Base-by-base conservation (phyloP, 495 filamentous ascomycete genomes). In the Daldinia caldariorum region DNA sequence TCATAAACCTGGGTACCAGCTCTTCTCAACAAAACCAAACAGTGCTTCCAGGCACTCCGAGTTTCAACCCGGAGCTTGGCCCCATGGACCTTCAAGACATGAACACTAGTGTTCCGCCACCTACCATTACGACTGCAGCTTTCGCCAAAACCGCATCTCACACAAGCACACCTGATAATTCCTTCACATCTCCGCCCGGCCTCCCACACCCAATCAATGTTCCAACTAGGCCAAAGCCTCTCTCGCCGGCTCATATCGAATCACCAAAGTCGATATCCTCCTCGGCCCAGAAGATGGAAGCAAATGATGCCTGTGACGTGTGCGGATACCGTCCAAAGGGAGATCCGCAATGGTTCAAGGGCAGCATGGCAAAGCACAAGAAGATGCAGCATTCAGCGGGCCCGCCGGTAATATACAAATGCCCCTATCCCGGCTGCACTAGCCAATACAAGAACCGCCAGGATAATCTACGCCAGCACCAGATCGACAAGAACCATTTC, bases 281-380 rank as follows among this genome's bases (percentile, higher is more conserved):
- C 38, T 35, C 67, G 1, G 60, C 64, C 6, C 70, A 75, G 18
- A 79, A 81, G 50, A 63, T 79, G 4, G 80, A 83, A 56, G 76
- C 81, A 9, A 69, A 80, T 50, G 72, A 79, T 13, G 68, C 73
- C 41, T 85, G 83, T 59, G 79, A 84, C 20, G 71, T 83, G 54
- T 85, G 83, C 68, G 83, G 80, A 1, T 85, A 85, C 74, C 79
- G 81, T 6, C 83, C 83, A 2, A 82, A 83, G 66, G 83, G 83
- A 12, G 79, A 83, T 54, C 83, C 83, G n/a, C 80, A 82, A 58
- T 85, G 83, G 83, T 85, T 83, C 65, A 81, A 81, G 58, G 83
- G 83, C 18, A 83, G 81, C 72, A 84, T 85, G 83, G 79, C 82
- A 61, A 85, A 85, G 71, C 83, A 85, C 70, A 81, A 76, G 75